Base-by-base conservation (phyloP, 805 yeast genomes). In the Komagataella phaffii region DNA sequence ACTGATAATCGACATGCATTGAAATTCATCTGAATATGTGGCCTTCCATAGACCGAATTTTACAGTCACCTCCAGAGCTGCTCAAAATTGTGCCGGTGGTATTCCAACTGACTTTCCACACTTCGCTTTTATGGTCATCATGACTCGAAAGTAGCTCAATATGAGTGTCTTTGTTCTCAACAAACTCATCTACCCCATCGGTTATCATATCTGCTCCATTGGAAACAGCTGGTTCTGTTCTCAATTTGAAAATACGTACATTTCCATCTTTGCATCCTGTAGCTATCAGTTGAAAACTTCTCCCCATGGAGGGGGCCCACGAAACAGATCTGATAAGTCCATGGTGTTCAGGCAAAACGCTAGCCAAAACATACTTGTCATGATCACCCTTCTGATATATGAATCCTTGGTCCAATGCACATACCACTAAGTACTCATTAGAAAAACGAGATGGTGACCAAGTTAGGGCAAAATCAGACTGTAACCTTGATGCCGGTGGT, bases 281-380 rank as follows among this genome's bases (percentile, higher is more conserved):
- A 0, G 99, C 98, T 46, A 93, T 73, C 49, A 90, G 70, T 59
- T 91, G 96, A 63, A 80, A 87, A 56, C 83, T 80, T 57, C 96
- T 73, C 2, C 98, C 98, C 84, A 90, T 87, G 0, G 95, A 80
- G 2, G 98, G 96, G 0, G 98, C 98, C 99, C 99, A 91, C 30
- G 90, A 76, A 4, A 90, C 88, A 17, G 89, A 85, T 60, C 98
- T 73, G 40, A 91, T 88, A 45, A 91, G 73, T 2, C 96, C 96
- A 51, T 78, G 75, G 63, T 90, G 97, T 45, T 88, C 96, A 2
- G 89, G 85, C 21, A 91, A 70, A 54, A 78, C 79, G 40, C 85
- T 80, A 0, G 80, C 80, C 51, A 76, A 73, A 10, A 71, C 69
- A 55, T 77, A 73, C 59, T 76, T 81, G 36, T 79, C 81, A 24